phyloP scores from a whole-genome alignment of 2,329 filamentous ascomycete species.

The Monilinia vaccinii-corymbosi region DNA sequence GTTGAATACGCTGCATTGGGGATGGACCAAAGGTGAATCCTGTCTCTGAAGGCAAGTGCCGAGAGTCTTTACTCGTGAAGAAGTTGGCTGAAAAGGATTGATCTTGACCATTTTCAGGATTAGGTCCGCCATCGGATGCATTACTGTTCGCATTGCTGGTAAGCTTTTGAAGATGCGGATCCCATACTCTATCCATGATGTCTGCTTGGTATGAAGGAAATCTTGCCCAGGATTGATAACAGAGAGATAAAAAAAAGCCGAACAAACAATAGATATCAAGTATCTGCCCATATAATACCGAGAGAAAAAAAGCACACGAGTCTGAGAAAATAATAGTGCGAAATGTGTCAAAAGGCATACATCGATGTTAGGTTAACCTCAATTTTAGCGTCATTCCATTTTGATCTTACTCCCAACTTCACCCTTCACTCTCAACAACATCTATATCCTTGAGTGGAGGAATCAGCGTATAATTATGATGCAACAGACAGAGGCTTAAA shows the following conservation, averaged over 20 bases:
- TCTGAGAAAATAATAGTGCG: neutral
- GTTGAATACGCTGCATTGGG: neutral
- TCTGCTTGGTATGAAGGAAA: neutral
- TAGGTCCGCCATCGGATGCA: neutral
- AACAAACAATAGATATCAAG: neutral
- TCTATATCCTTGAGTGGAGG: neutral
- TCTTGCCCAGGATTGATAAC: neutral
- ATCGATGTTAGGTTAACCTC: neutral
- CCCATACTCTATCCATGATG: constrained; percentile 9
- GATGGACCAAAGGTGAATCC: neutral
- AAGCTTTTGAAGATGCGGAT: constrained; percentile 21
- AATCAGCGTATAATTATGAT: neutral
- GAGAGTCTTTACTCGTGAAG: neutral
- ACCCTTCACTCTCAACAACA: neutral
- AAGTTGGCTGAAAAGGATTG: neutral
- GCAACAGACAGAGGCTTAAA: neutral
- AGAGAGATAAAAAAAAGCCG: neutral
- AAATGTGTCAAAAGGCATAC: neutral
- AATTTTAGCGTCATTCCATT: neutral
- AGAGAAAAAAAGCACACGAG: neutral
- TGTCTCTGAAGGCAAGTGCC: neutral
- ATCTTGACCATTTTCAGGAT: neutral
- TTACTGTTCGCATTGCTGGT: constrained; percentile 15
- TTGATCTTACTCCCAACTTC: neutral
- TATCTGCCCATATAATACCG: neutral